phyloP scores from a whole-genome alignment of 2,329 filamentous ascomycete species.

The Colletotrichum zoysiae region DNA sequence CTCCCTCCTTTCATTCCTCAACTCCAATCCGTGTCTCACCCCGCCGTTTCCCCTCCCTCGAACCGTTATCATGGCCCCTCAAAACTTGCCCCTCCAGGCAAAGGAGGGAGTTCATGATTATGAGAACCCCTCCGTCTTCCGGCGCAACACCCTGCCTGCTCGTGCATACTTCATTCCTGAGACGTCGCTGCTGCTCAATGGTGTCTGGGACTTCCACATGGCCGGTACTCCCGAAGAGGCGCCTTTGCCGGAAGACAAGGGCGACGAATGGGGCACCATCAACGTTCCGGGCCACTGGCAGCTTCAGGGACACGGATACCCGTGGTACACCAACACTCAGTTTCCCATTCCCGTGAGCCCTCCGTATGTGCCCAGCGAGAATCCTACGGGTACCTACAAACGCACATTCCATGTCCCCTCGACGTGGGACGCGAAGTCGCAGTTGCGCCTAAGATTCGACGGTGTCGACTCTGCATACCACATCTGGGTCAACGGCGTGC shows the following conservation, averaged over 20 bases:
- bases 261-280: conserved; percentile 62
- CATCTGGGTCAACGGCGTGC: conserved; percentile 73
- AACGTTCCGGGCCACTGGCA: conserved; percentile 78
- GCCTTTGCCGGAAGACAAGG: conserved; percentile 52
- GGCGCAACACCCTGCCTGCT: conserved; percentile 65
- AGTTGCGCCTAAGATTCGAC: conserved; percentile 75
- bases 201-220: conserved; percentile 69
- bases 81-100: conserved; percentile 52
- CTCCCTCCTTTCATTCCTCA: neutral
- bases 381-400: conserved; percentile 74
- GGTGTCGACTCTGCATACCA: conserved; percentile 80
- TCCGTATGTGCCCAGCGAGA: conserved; percentile 71
- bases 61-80: conserved; percentile 42
- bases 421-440: conserved; percentile 57
- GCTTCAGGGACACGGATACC: conserved; percentile 74
- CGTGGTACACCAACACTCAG: conserved; percentile 77
- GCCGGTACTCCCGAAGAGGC: conserved; percentile 60
- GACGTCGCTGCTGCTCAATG: conserved; percentile 64
- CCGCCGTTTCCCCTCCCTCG: neutral
- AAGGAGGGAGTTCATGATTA: conserved; percentile 59
- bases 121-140: conserved; percentile 63
- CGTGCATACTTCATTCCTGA: conserved; percentile 66
- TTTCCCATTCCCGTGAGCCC: conserved; percentile 76
- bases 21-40: conserved; percentile 1
- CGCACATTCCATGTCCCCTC: conserved; percentile 66